phyloP scores from a whole-genome alignment of 192 early-diverging fungal species.

The Pecoramyces ruminantium region DNA sequence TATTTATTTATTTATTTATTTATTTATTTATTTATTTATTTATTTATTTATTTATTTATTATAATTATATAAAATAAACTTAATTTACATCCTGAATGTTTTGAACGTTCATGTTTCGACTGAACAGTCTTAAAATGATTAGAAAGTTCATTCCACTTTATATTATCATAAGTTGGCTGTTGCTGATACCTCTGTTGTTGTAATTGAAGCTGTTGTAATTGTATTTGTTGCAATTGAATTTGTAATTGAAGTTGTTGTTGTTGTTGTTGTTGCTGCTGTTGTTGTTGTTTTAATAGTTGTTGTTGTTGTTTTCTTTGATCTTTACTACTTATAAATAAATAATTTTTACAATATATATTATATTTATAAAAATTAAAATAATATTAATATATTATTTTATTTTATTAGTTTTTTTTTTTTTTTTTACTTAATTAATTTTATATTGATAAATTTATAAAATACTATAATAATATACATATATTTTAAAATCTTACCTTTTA shows the following conservation, averaged over 20 bases:
- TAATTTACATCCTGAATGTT: background rate
- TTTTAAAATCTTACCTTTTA: background rate
- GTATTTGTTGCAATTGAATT: conserved; percentile 11
- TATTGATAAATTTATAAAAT: background rate
- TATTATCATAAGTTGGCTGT: conserved; percentile 3
- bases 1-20: too few species aligned
- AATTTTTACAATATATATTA: background rate
- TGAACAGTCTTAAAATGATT: conserved; percentile 60
- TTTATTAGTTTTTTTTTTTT: too few species aligned
- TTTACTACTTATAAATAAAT: background rate
- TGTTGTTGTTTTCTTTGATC: conserved; percentile 4
- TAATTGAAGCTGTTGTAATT: conserved; percentile 16
- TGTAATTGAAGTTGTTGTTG: conserved; percentile 10
- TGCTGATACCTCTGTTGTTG: conserved; percentile 1
- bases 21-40: too few species aligned
- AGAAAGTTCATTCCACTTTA: conserved; percentile 50
- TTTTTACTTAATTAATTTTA: too few species aligned
- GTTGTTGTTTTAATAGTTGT: background rate
- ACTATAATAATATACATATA: too few species aligned
- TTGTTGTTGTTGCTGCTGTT: conserved; percentile 6
- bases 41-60: too few species aligned
- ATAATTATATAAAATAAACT: too few species aligned
- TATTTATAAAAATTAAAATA: background rate
- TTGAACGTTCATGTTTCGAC: conserved; percentile 42
- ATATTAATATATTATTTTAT: conserved; percentile 3